Evolutionary conservation across 2,329 filamentous ascomycete genomes (phyloP), one percentile per base, ranked within the genome.

Genomic region (Fusarium cyanostomum): DNA sequence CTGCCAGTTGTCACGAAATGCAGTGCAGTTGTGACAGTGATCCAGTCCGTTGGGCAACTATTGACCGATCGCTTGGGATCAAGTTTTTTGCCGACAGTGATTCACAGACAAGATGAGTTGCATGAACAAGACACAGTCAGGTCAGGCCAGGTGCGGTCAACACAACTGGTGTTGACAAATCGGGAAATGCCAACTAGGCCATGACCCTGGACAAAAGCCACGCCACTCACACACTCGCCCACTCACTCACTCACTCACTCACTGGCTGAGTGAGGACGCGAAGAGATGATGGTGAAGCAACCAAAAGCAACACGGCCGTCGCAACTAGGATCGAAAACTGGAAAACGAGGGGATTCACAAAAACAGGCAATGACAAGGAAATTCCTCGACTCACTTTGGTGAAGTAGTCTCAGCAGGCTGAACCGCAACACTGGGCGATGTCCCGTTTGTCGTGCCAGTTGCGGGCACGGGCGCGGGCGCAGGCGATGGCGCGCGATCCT

Each of bases 151-250:
- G 67, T 59, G 63, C 65, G 53, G 67, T 66, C 63, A 52, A 67
- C 53, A 57, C 37, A 58, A 64, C n/a, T 50, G 44, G 43, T 43
- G 44, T 68, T 56, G 59, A 67, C 66, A 66, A 69, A 64, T 67
- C 53, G 66, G 68, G 57, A 54, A 56, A 66, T 66, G 68, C 66
- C 68, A 70, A 51, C 63, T 67, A 48, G 62, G 58, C 57, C 52
- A 54, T 59, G 56, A 64, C 56, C 65, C 59, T 69, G 67, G 57
- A 58, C 46, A 50, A 37, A 42, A 64, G 64, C 66, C 68, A 68
- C 67, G 66, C 68, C 66, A 69, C 64, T 69, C 58, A 46, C 48
- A 66, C 66, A 69, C 64, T 69, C 58, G 45, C 48, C 54, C 58
- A 54, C 52, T 63, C 35, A 44, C 30, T 49, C 37, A 45, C 62